Conservation (phyloP, 805 yeast species). For the Kodamaea restingae region DNA sequence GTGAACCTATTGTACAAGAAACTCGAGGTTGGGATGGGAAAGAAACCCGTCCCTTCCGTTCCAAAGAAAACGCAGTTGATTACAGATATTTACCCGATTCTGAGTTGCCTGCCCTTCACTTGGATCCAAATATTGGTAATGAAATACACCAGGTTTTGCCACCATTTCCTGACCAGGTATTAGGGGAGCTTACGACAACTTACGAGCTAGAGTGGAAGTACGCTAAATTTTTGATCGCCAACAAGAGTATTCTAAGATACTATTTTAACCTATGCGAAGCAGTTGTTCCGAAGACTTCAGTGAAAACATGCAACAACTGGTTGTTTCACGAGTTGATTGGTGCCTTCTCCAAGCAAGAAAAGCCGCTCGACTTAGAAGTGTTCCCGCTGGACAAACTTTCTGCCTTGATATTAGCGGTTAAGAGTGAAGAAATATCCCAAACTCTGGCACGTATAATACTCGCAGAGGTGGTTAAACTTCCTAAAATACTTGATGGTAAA, state of each 20-base stretch:
- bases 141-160: conserved; percentile 48
- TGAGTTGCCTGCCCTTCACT: conserved; percentile 61
- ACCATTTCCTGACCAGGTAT: conserved; percentile 55
- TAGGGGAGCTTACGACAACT: conserved; percentile 39
- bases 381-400: conserved; percentile 44
- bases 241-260: conserved; percentile 46
- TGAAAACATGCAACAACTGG: conserved; percentile 66
- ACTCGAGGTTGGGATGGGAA: conserved; percentile 93
- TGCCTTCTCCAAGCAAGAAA: conserved; percentile 49
- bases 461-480: conserved; percentile 53
- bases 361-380: conserved; percentile 23
- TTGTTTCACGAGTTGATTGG: conserved; percentile 79
- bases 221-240: conserved; percentile 63
- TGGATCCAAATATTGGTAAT: conserved; percentile 42
- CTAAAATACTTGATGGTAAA: conserved; percentile 26
- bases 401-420: conserved; percentile 51
- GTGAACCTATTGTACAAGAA: conserved; percentile 41
- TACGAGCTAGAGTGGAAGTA: conserved; percentile 64
- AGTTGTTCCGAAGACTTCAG: conserved; percentile 16
- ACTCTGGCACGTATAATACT: conserved; percentile 66
- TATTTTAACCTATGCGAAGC: conserved; percentile 42
- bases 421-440: conserved; percentile 48
- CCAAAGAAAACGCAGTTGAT: conserved; percentile 79
- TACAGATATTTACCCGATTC: conserved; percentile 95
- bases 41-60: conserved; percentile 61